Conservation (phyloP, 23 red algal genomes). For the Cyanidioschyzon merolae region DNA sequence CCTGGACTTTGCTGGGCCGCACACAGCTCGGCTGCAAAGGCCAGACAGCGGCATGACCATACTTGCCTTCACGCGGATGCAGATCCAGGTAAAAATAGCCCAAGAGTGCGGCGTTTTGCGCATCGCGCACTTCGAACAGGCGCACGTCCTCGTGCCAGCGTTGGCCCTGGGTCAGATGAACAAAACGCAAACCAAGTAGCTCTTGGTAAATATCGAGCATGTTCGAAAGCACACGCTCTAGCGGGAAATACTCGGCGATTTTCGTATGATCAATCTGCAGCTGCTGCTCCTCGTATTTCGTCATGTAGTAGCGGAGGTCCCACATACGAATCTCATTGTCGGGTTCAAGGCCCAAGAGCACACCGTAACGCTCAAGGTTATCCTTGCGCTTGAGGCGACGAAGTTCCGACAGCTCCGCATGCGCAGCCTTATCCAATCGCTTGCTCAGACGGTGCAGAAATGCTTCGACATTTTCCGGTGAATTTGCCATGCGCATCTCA, state of each 20-base stretch:
- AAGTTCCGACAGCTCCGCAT: constrained; percentile 1
- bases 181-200: constrained; percentile 6
- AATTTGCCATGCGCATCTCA: constrained; percentile 3
- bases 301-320: constrained; percentile 18
- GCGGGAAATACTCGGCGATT: constrained; percentile 1
- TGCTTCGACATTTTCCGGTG: background rate
- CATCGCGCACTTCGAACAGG: constrained; percentile 1
- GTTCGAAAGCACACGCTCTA: background rate
- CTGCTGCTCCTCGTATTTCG: constrained; percentile 1
- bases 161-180: background rate
- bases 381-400: constrained; percentile 7
- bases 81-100: constrained; percentile 82
- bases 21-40: constrained; percentile 10
- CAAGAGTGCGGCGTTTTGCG: background rate
- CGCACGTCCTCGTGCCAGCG: constrained; percentile 18
- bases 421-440: background rate
- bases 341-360: background rate
- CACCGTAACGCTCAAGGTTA: background rate
- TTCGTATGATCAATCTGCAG: background rate
- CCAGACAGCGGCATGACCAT: constrained; percentile 52
- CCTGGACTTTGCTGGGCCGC: background rate
- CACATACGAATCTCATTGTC: background rate
- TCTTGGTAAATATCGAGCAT: constrained; percentile 11
- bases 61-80: constrained; percentile 69
- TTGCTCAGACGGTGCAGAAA: constrained; percentile 1